Base-by-base conservation (phyloP, 352 stramenopile genomes). In the Saprolegnia parasitica region DNA sequence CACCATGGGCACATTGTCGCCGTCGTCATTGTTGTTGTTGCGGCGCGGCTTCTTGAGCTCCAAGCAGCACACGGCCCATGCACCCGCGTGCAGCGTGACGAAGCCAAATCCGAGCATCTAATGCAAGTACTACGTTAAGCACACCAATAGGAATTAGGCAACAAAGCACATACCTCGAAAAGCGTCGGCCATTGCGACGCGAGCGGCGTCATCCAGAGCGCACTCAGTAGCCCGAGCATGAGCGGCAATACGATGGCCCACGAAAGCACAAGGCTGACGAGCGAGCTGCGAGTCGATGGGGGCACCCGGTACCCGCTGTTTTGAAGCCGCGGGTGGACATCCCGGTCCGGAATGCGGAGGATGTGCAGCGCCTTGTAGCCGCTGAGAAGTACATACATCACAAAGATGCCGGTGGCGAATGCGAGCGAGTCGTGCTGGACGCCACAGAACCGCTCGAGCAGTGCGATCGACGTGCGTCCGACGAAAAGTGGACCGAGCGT, bases 31-130 rank as follows among this genome's bases (percentile, higher is more conserved):
- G 29, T 80, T 72, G 13, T 73, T 75, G 16, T 78, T 79, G 60
- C 78, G 77, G 21, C 78, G 77, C 45, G 77, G 81, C 24, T 62
- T 70, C 13, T 80, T 86, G 32, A 77, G 65, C 23, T 72, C 78
- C 64, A 94, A 89, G 55, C 81, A 90, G 72, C 86, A 95, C 10
- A 92, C 71, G 55, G 91, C 71, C 86, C 86, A 95, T 26, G 75
- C 76, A 23, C 78, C 76, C 20, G 91, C 32, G 74, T 95, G 91
- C 56, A 91, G 81, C 13, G 83, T 49, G 54, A 93, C 75, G 62
- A 90, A 93, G 15, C 87, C 87, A 63, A 70, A 70, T 0, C n/a
- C 46, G 35, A 62, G 63, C 45, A 70, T 70, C 63, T 70, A 70
- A 73, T 91, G 79, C 72, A 86, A 80, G 46, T 90, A 90, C n/a